Conservation (phyloP, 768 basidiomycete genomes). For the Krasilnikovozyma curviuscula region DNA sequence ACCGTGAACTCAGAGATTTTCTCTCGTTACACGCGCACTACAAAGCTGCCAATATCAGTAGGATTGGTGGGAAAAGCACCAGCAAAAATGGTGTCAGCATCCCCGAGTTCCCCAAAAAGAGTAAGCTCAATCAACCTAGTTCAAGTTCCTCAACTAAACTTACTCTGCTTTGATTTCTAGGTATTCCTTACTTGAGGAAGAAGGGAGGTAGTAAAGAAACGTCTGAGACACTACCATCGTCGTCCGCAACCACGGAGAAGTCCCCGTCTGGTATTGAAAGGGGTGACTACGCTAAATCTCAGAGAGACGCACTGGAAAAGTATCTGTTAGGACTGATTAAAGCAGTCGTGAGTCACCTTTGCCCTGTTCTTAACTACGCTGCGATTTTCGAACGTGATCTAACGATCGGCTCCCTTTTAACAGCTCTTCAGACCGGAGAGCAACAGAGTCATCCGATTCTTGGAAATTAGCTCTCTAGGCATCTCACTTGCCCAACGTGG, state of each 20-base stretch:
- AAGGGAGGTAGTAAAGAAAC: constrained; percentile 5
- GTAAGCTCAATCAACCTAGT: constrained; percentile 12
- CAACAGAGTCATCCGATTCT: constrained; percentile 70
- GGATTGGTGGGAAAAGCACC: constrained; percentile 14
- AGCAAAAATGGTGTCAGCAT: constrained; percentile 44
- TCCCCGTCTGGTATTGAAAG: no score
- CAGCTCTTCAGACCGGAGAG: constrained; percentile 92
- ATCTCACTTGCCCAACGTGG: constrained; percentile 51
- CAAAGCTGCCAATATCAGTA: constrained; percentile 45
- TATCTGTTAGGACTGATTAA: constrained; percentile 76
- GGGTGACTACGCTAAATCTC: constrained; percentile 62
- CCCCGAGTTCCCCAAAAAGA: constrained; percentile 75
- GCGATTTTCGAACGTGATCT: neutral
- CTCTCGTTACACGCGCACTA: constrained; percentile 77
- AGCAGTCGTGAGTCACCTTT: constrained; percentile 47
- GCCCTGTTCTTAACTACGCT: neutral
- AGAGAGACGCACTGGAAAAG: constrained; percentile 63
- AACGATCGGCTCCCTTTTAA: neutral
- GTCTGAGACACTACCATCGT: neutral
- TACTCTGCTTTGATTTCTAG: constrained; percentile 26
- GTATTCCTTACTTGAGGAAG: constrained; percentile 66
- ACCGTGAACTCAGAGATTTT: constrained; percentile 76
- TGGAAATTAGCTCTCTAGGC: constrained; percentile 78
- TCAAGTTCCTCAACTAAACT: neutral
- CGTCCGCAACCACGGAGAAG: no score